phyloP scores from a whole-genome alignment of 2,329 filamentous ascomycete species.

The Teratosphaeriaceae sp. region DNA sequence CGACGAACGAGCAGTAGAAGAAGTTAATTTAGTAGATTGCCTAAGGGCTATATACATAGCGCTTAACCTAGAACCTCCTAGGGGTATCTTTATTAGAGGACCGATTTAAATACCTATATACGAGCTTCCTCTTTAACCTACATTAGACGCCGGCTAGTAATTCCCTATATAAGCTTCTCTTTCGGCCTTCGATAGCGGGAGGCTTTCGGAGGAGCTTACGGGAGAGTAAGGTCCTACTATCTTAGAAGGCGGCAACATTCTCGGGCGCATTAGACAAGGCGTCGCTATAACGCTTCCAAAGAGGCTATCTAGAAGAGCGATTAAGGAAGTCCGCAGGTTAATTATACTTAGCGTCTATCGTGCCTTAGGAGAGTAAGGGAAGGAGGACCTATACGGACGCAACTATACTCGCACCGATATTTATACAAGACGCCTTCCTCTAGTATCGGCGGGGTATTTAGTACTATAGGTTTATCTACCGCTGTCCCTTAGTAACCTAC shows the following conservation, averaged over 20 bases:
- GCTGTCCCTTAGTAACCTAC: not conserved
- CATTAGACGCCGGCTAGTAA: not conserved
- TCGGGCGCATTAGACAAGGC: too few species aligned
- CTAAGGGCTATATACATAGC: not conserved
- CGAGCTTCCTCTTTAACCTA: not conserved
- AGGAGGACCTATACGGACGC: not conserved
- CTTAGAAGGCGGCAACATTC: not conserved
- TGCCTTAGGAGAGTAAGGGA: too few species aligned
- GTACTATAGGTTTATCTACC: not conserved
- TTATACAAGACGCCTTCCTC: not conserved
- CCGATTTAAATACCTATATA: not conserved
- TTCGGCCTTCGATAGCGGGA: not conserved
- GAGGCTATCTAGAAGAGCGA: too few species aligned
- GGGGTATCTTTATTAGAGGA: not conserved
- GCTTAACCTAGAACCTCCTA: not conserved
- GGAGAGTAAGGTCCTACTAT: not conserved
- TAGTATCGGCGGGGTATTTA: slow-evolving; percentile 1
- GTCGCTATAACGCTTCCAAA: too few species aligned
- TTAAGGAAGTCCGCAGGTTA: too few species aligned
- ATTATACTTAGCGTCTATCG: not conserved
- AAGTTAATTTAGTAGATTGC: not conserved
- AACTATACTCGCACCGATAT: not conserved
- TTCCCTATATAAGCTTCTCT: not conserved
- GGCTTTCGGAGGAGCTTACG: not conserved
- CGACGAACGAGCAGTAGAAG: not conserved